These are phyloP conservation scores for Staphylotrichum tortipilum DNA, from an alignment of 495 filamentous ascomycete genomes.

Conservation along the genomic window DNA sequence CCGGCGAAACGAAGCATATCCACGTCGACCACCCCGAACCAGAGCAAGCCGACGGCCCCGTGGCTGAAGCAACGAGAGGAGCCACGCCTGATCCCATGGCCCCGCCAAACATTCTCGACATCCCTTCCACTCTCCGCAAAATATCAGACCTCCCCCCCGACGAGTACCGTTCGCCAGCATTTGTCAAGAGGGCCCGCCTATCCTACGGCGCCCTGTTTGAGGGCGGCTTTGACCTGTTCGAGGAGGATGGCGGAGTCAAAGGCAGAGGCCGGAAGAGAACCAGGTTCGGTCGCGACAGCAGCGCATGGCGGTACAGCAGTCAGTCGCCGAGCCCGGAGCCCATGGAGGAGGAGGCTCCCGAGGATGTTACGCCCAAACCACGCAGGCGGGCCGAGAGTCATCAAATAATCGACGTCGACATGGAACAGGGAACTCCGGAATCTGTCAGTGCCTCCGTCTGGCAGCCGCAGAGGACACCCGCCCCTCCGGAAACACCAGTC, in stretches of 20 bases:
- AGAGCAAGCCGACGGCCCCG: slow-evolving; percentile 4
- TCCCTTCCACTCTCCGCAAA: slow-evolving; percentile 12
- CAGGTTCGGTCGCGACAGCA: slow-evolving; percentile 59
- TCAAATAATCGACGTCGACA: slow-evolving; percentile 38
- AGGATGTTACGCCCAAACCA: slow-evolving; percentile 16
- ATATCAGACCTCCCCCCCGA: slow-evolving; percentile 17
- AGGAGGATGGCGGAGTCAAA: slow-evolving; percentile 57
- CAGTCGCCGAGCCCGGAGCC: slow-evolving; percentile 54
- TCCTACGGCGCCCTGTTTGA: slow-evolving; percentile 54
- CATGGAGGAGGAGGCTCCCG: slow-evolving; percentile 28
- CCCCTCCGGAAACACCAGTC: neutral
- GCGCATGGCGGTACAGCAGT: slow-evolving; percentile 62
- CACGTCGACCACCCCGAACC: slow-evolving; percentile 37
- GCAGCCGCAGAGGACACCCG: neutral
- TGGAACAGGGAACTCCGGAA: slow-evolving; percentile 8
- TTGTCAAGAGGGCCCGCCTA: slow-evolving; percentile 54
- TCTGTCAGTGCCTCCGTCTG: neutral
- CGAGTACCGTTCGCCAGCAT: slow-evolving; percentile 68
- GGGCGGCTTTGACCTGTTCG: slow-evolving; percentile 57
- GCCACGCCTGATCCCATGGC: slow-evolving; percentile 5
- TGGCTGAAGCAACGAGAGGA: neutral
- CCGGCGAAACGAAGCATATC: slow-evolving; percentile 30
- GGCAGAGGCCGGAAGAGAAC: slow-evolving; percentile 62
- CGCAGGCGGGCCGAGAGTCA: slow-evolving; percentile 39
- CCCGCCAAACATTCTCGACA: neutral